Evolutionary conservation across 345 rosid species (phyloP), one percentile per base, ranked within the genome.

Genomic region (Erucastrum elatum): DNA sequence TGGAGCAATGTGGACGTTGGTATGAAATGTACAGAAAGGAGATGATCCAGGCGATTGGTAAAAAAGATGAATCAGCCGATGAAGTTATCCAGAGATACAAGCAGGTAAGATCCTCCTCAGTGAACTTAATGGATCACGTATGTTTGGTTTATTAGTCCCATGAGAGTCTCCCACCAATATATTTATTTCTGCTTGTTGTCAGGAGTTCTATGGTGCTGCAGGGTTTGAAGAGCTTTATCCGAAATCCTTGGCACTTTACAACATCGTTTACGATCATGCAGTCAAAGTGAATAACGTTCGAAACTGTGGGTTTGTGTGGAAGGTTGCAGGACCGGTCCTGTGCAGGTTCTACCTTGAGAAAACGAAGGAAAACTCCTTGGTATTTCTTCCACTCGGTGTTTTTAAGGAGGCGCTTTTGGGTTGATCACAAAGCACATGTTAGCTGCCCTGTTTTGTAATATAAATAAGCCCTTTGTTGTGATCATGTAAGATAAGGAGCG

Each of bases 301-400:
- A 16, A 17, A 56, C 2, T 70, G 64, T 25, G 25, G 65, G 2
- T 90, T 94, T 74, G 96, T 88, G 9, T 92, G 98, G 98, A 92
- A 65, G 64, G 85, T 87, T 37, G 94, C 96, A 25, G 94, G 97
- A 25, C 68, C 88, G 16, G 88, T 89, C 1, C 82, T 93, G 1
- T 90, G 88, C 79, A 61, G 30, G 58, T 37, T 84, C 2, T 82
- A 86, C 74, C 65, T 65, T 3, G 5, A 13, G 26, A 79, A 35
- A 63, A 71, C 26, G 51, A 29, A 66, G 5, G 85, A 78, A 66
- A 82, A 56, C 35, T 31, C 35, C 0, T 27, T 86, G 31, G 3
- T 72, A 1, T 82, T 85, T 56, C 68, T 85, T 56, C 68, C 78
- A 44, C 77, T 75, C n/a, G 75, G 87, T 35, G 82, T 85, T 26